phyloP scores from a whole-genome alignment of 305 asterid genomes.

The Petunia hybrid region DNA sequence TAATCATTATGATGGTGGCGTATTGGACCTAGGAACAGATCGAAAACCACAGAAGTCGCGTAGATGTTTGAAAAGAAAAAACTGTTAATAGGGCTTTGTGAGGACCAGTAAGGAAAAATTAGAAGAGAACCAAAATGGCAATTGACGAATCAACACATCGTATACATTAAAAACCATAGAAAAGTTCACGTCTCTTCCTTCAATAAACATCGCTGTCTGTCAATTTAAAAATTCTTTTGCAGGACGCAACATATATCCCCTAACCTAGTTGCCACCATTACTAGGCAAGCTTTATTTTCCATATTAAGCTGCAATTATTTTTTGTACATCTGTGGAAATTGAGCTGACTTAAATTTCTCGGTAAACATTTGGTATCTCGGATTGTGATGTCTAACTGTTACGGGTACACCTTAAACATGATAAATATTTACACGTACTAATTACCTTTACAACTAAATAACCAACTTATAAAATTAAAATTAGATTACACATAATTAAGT shows the following conservation, averaged over 20 bases:
- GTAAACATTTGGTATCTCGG: conserved; percentile 23
- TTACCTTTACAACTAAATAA: too few species aligned
- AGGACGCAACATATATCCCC: conserved; percentile 33
- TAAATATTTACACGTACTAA: too few species aligned
- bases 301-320: conserved; percentile 25
- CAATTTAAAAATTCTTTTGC: conserved; percentile 28
- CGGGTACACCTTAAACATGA: background rate
- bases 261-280: conserved; percentile 32
- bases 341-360: conserved; percentile 1
- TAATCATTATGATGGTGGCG: too few species aligned
- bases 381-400: conserved; percentile 40
- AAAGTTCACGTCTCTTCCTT: conserved; percentile 23
- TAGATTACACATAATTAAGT: too few species aligned
- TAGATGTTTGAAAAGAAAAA: background rate
- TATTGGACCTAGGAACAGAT: background rate
- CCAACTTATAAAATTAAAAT: too few species aligned
- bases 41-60: background rate
- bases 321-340: conserved; percentile 10
- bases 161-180: background rate
- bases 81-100: background rate
- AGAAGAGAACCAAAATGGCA: background rate
- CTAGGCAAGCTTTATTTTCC: conserved; percentile 28
- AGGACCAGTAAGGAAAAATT: background rate
- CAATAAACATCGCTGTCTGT: background rate
- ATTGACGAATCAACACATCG: background rate